These are phyloP conservation scores for Tinospora cordifolia DNA, from an alignment of 164 flowering plant species.

Conservation along the genomic window DNA sequence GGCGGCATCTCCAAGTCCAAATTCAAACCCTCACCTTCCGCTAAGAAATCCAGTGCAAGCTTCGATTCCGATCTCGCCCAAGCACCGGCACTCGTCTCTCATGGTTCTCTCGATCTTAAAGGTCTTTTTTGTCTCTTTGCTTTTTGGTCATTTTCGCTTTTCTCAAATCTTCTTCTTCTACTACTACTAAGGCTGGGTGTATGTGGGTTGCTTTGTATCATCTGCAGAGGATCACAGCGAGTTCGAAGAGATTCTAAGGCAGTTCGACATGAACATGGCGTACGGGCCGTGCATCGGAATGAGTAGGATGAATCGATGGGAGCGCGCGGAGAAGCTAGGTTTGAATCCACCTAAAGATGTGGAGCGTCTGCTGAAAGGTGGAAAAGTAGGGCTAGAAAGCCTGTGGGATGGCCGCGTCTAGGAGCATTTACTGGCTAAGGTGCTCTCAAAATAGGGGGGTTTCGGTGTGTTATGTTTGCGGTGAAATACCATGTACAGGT, in stretches of 20 bases:
- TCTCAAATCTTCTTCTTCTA: too few relatives aligned
- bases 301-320: slow-evolving; percentile 65
- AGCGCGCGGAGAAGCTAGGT: slow-evolving; percentile 60
- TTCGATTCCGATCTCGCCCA: slow-evolving; percentile 38
- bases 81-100: slow-evolving; percentile 44
- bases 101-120: slow-evolving; percentile 43
- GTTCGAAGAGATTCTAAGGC: slow-evolving; percentile 56
- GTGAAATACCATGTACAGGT: slow-evolving; percentile 14
- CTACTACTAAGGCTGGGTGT: too few relatives aligned
- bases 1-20: slow-evolving; percentile 26
- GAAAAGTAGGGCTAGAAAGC: slow-evolving; percentile 37
- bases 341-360: slow-evolving; percentile 64
- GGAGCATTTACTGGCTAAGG: neutral
- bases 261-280: slow-evolving; percentile 78
- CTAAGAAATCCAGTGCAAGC: slow-evolving; percentile 21
- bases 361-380: slow-evolving; percentile 31
- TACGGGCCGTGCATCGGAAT: slow-evolving; percentile 89
- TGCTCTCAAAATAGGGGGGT: neutral
- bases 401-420: slow-evolving; percentile 76
- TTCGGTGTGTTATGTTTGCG: neutral
- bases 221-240: slow-evolving; percentile 32
- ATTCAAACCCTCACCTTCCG: slow-evolving; percentile 6
- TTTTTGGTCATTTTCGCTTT: too few relatives aligned
- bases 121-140: too few relatives aligned
- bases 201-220: too few relatives aligned